Evolutionary conservation across 164 flowering plant species (phyloP).

Genomic region (Berberis thunbergii): DNA sequence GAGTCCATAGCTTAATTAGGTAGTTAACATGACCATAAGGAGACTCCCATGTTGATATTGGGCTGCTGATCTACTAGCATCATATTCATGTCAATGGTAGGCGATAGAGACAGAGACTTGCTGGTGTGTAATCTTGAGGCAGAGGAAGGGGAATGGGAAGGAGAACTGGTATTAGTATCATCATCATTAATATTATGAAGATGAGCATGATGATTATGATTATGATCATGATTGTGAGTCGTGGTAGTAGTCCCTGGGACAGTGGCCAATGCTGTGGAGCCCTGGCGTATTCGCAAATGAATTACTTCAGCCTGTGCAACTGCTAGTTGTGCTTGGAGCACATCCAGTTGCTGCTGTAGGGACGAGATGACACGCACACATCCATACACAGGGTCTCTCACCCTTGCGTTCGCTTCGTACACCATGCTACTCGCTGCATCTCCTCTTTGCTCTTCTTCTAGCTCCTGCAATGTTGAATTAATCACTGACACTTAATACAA

Average conservation of each 20-base stretch:
- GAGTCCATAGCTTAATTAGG: too few species aligned
- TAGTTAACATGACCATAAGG: slow-evolving; percentile 52
- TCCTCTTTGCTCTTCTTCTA: slow-evolving; percentile 53
- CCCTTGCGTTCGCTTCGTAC: slow-evolving; percentile 80
- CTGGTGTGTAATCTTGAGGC: slow-evolving; percentile 14
- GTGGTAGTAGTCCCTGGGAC: not conserved
- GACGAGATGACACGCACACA: slow-evolving; percentile 85
- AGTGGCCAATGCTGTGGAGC: slow-evolving; percentile 6
- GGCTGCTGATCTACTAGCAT: slow-evolving; percentile 30
- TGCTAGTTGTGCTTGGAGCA: slow-evolving; percentile 61
- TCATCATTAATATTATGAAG: too few species aligned
- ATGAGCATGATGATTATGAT: too few species aligned
- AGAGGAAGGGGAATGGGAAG: slow-evolving; percentile 20
- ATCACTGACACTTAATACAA: too few species aligned
- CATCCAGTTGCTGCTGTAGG: slow-evolving; percentile 56
- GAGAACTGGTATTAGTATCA: too few species aligned
- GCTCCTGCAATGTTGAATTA: slow-evolving; percentile 32
- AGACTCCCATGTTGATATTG: slow-evolving; percentile 31
- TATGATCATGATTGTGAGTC: not conserved
- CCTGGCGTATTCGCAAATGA: slow-evolving; percentile 48
- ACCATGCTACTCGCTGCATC: slow-evolving; percentile 87
- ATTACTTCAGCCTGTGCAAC: slow-evolving; percentile 74
- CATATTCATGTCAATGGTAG: slow-evolving; percentile 13
- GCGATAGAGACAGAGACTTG: slow-evolving; percentile 22
- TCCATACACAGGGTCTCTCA: slow-evolving; percentile 78